Evolutionary conservation across 352 stramenopile genomes (phyloP).

Genomic region (Pythium aquatile): DNA sequence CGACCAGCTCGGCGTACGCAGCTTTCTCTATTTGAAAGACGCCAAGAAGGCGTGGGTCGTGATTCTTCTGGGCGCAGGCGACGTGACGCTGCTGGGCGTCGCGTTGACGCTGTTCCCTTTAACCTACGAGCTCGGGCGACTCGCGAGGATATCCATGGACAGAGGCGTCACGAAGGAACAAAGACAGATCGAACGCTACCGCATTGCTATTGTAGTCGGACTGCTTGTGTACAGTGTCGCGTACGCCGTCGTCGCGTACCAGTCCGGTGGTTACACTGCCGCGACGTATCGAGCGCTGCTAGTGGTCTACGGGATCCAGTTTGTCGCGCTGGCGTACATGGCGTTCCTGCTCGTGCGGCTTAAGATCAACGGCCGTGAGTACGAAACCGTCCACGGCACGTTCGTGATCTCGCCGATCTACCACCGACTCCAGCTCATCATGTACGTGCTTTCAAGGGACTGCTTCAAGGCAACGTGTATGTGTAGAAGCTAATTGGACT

Average conservation of each 20-base stretch:
- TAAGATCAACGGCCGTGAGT: constrained; percentile 52
- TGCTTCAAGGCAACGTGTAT: background rate
- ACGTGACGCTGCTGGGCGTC: constrained; percentile 49
- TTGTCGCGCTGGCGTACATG: constrained; percentile 56
- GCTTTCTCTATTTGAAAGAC: constrained; percentile 28
- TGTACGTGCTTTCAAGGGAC: no score
- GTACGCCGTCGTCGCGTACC: constrained; percentile 22
- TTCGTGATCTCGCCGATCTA: constrained; percentile 71
- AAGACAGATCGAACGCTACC: constrained; percentile 43
- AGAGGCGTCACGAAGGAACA: constrained; percentile 42
- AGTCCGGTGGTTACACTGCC: constrained; percentile 45
- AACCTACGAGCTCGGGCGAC: constrained; percentile 55
- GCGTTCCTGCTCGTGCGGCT: constrained; percentile 39
- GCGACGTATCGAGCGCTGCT: constrained; percentile 43
- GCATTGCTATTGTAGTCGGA: constrained; percentile 2
- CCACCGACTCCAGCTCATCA: constrained; percentile 61
- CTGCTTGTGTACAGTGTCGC: background rate
- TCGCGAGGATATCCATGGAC: constrained; percentile 68
- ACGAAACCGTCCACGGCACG: constrained; percentile 61
- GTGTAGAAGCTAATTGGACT: no score
- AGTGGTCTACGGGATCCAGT: constrained; percentile 45
- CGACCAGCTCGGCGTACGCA: constrained; percentile 47
- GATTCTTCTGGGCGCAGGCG: constrained; percentile 19
- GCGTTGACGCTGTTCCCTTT: constrained; percentile 53
- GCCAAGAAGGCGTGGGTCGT: constrained; percentile 4